A percentile compares a stretch with the other conserved stretches of the same genome.
These are phyloP conservation scores for Geotrichum siamense DNA, from an alignment of 1,139 yeast genomes.

Conservation along the genomic window DNA sequence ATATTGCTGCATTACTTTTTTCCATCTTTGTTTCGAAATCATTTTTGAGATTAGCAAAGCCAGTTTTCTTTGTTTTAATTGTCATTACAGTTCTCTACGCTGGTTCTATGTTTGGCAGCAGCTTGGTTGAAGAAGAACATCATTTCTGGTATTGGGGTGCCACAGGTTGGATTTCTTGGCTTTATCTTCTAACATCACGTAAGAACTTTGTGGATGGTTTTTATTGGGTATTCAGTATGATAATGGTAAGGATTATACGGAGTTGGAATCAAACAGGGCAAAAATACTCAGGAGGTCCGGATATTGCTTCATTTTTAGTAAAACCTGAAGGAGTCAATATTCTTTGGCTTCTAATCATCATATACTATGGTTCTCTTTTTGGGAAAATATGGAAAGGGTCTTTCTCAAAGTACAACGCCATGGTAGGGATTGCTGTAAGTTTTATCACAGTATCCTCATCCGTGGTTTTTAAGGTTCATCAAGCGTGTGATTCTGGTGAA, in stretches of 20 bases:
- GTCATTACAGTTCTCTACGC: slow-evolving; percentile 44
- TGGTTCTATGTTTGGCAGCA: slow-evolving; percentile 72
- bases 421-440: slow-evolving; percentile 38
- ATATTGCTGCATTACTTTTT: slow-evolving; percentile 13
- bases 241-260: slow-evolving; percentile 53
- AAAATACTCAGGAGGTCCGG: slow-evolving; percentile 52
- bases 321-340: slow-evolving; percentile 23
- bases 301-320: slow-evolving; percentile 33
- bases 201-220: slow-evolving; percentile 24
- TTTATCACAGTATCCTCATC: slow-evolving; percentile 40
- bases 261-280: slow-evolving; percentile 93
- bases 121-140: slow-evolving; percentile 94
- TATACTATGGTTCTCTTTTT: slow-evolving; percentile 37
- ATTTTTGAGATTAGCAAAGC: slow-evolving; percentile 15
- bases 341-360: slow-evolving; percentile 46
- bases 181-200: slow-evolving; percentile 27
- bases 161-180: slow-evolving; percentile 35
- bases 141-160: slow-evolving; percentile 90
- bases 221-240: slow-evolving; percentile 35
- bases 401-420: slow-evolving; percentile 23
- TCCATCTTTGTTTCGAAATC: slow-evolving; percentile 17
- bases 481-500: slow-evolving; percentile 51
- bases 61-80: slow-evolving; percentile 27
- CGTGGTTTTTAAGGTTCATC: slow-evolving; percentile 52
- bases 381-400: slow-evolving; percentile 27